phyloP scores from a whole-genome alignment of 257 asterid species.

The Mentha longifolia region DNA sequence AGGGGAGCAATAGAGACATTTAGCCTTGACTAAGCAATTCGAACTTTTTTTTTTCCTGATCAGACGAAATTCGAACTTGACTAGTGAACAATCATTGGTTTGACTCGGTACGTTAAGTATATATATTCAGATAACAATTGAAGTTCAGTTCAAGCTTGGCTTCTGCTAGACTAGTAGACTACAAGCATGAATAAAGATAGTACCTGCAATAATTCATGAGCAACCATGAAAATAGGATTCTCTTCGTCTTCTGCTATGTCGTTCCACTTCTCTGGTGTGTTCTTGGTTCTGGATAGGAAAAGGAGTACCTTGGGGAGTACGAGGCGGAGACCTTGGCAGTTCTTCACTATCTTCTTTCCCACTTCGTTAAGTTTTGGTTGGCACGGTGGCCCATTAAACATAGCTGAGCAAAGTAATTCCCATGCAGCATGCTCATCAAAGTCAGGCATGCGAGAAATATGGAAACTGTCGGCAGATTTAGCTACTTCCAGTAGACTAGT shows the following conservation, averaged over 20 bases:
- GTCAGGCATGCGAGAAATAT: slow-evolving; percentile 3
- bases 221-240: slow-evolving; percentile 10
- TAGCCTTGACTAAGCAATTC: too few relatives aligned
- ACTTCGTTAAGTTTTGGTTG: background rate
- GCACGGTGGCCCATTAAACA: background rate
- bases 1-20: too few relatives aligned
- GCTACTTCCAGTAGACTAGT: slow-evolving; percentile 9
- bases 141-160: background rate
- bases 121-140: background rate
- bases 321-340: background rate
- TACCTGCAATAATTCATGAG: slow-evolving; percentile 11
- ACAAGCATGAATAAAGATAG: background rate
- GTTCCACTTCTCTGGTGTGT: slow-evolving; percentile 2
- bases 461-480: background rate
- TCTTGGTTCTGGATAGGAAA: background rate
- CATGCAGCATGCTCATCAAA: background rate
- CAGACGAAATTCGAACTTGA: background rate
- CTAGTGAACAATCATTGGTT: background rate
- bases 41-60: too few relatives aligned
- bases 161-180: too few relatives aligned
- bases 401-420: background rate
- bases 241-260: slow-evolving; percentile 6
- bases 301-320: background rate
- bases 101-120: background rate
- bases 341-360: slow-evolving; percentile 2